Evolutionary conservation across 2,329 filamentous ascomycete species (phyloP).

Genomic region (Aspergillus ochraceus): DNA sequence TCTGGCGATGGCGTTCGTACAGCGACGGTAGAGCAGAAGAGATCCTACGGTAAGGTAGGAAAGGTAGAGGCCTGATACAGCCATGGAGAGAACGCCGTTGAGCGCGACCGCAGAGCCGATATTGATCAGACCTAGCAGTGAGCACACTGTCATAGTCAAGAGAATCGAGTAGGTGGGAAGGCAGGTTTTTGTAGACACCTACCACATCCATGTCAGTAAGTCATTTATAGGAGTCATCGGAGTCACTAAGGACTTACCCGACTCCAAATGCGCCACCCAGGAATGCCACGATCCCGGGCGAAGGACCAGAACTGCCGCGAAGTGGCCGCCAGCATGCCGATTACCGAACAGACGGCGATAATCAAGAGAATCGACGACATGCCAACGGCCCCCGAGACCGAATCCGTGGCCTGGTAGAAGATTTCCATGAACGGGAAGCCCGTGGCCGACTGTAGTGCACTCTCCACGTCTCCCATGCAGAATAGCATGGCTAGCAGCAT

Average conservation of each 20-base stretch:
- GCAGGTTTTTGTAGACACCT: constrained; percentile 24
- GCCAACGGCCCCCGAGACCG: constrained; percentile 23
- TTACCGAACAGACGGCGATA: constrained; percentile 31
- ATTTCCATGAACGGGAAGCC: constrained; percentile 40
- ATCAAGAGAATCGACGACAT: constrained; percentile 29
- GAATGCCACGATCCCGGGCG: constrained; percentile 26
- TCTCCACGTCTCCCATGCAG: constrained; percentile 35
- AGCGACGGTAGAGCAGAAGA: constrained; percentile 30
- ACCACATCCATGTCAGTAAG: background rate
- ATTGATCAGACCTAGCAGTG: constrained; percentile 34
- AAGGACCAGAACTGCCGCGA: constrained; percentile 41
- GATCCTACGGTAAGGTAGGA: constrained; percentile 30
- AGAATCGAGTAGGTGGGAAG: constrained; percentile 28
- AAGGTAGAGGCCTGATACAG: constrained; percentile 30
- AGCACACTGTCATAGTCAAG: constrained; percentile 26
- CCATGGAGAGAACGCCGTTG: constrained; percentile 35
- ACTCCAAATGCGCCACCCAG: constrained; percentile 29
- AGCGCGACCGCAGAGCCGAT: constrained; percentile 33
- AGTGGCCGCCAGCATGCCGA: constrained; percentile 45
- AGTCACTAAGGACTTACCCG: constrained; percentile 16
- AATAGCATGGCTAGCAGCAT: constrained; percentile 42
- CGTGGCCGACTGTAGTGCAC: constrained; percentile 24
- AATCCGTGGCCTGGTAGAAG: constrained; percentile 31
- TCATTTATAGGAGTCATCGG: background rate
- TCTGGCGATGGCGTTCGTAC: constrained; percentile 19